These are phyloP conservation scores for Delphinella strobiligena DNA, from an alignment of 2,329 filamentous ascomycete genomes.

Conservation along the genomic window DNA sequence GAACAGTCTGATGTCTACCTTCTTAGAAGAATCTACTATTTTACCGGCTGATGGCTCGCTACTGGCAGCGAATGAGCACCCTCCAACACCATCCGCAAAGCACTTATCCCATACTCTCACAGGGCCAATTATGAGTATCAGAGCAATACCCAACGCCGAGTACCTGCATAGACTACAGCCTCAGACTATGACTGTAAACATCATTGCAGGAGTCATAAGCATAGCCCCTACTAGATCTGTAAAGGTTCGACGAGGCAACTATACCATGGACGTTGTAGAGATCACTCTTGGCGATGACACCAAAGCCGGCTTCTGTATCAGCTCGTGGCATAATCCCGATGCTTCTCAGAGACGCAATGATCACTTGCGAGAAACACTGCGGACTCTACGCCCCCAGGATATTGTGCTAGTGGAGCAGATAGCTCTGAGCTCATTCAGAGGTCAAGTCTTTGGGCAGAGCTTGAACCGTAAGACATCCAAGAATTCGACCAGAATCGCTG, in stretches of 20 bases:
- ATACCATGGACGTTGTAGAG: constrained; percentile 55
- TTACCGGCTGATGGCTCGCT: background rate
- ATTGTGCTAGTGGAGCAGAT: constrained; percentile 71
- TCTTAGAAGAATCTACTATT: constrained; percentile 12
- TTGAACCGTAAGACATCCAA: constrained; percentile 60
- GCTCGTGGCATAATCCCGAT: constrained; percentile 60
- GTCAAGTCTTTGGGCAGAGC: constrained; percentile 74
- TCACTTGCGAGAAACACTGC: constrained; percentile 28
- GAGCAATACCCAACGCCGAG: constrained; percentile 54
- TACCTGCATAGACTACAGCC: constrained; percentile 58
- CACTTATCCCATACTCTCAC: constrained; percentile 21
- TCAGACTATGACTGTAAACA: constrained; percentile 68
- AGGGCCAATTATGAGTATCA: constrained; percentile 49
- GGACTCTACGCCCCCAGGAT: constrained; percentile 54
- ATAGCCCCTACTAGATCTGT: constrained; percentile 56
- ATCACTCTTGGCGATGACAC: constrained; percentile 79
- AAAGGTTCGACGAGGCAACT: constrained; percentile 44
- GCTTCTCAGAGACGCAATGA: constrained; percentile 17
- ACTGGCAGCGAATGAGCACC: too few species aligned
- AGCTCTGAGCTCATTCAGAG: constrained; percentile 61
- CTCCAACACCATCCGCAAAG: background rate
- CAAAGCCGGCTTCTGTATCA: constrained; percentile 64
- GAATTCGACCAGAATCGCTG: constrained; percentile 45
- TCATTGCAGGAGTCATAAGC: constrained; percentile 70
- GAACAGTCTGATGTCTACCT: constrained; percentile 20